These are phyloP conservation scores for Thamnidium elegans DNA, from an alignment of 192 early-diverging fungal genomes.

Conservation along the genomic window DNA sequence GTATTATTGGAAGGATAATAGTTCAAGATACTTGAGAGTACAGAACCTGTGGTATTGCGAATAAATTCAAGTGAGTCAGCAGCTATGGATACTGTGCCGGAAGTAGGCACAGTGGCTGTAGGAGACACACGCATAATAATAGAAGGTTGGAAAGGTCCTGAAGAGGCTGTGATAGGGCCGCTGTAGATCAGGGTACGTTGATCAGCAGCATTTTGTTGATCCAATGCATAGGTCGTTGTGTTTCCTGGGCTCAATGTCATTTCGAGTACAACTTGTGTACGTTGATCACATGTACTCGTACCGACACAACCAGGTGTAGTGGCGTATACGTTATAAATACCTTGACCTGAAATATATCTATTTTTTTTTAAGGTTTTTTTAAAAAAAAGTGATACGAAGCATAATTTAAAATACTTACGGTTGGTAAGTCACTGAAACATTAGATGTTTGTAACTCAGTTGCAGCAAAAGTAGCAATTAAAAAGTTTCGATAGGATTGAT, in stretches of 20 bases:
- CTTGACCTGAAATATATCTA: conserved; percentile 25
- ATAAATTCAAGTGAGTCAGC: conserved; percentile 32
- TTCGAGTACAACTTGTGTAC: conserved; percentile 21
- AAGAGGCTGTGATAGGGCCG: conserved; percentile 27
- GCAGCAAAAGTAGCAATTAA: conserved; percentile 24
- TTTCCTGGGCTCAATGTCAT: not conserved
- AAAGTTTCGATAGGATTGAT: conserved; percentile 19
- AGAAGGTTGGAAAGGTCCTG: conserved; percentile 22
- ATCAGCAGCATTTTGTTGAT: conserved; percentile 17
- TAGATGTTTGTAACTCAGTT: conserved; percentile 8
- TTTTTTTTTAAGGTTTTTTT: not conserved
- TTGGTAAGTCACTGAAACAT: conserved; percentile 19
- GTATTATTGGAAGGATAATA: conserved; percentile 13
- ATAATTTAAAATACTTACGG: conserved; percentile 11
- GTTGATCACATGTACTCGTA: conserved; percentile 25
- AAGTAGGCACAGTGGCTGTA: conserved; percentile 20
- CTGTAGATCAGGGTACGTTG: conserved; percentile 20
- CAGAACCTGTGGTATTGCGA: not conserved
- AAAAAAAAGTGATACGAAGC: not conserved
- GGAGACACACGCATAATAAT: conserved; percentile 16
- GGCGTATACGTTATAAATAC: conserved; percentile 28
- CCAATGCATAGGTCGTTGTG: conserved; percentile 3
- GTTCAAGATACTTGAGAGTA: conserved; percentile 23
- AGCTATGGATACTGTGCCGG: conserved; percentile 19
- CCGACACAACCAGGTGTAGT: conserved; percentile 35